Conservation (phyloP, 202 grass and related monocot genomes). For the Cymbopogon flexuosus region DNA sequence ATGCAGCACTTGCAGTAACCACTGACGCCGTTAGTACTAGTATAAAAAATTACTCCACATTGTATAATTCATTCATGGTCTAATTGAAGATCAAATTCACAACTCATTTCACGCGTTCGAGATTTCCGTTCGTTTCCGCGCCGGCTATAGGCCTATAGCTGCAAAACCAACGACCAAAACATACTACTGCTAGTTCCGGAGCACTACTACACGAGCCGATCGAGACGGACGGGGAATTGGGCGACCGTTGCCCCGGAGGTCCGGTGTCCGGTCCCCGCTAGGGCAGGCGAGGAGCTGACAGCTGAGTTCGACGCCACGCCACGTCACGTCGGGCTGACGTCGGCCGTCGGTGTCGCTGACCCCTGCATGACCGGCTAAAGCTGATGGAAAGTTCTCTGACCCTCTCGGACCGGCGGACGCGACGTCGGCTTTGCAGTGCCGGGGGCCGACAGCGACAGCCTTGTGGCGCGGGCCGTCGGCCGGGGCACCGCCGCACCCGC, state of each 20-base stretch:
- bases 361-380: neutral
- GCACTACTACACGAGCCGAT: too few species aligned
- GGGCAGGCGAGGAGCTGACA: neutral
- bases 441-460: neutral
- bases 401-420: neutral
- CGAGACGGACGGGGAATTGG: neutral
- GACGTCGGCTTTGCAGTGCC: too few species aligned
- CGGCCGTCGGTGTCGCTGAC: constrained; percentile 12
- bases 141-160: too few species aligned
- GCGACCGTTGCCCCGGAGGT: neutral
- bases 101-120: too few species aligned
- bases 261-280: neutral
- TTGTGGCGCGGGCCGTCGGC: neutral
- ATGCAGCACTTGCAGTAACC: neutral
- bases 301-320: neutral
- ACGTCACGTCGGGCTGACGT: constrained; percentile 13
- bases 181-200: too few species aligned
- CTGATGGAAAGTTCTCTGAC: too few species aligned
- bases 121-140: too few species aligned
- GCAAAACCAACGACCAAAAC: too few species aligned
- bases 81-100: too few species aligned
- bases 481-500: neutral
- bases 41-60: too few species aligned
- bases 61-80: too few species aligned
- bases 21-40: neutral